These are phyloP conservation scores for Acrodontium crateriforme DNA, from an alignment of 2,329 filamentous ascomycete species.

Conservation along the genomic window DNA sequence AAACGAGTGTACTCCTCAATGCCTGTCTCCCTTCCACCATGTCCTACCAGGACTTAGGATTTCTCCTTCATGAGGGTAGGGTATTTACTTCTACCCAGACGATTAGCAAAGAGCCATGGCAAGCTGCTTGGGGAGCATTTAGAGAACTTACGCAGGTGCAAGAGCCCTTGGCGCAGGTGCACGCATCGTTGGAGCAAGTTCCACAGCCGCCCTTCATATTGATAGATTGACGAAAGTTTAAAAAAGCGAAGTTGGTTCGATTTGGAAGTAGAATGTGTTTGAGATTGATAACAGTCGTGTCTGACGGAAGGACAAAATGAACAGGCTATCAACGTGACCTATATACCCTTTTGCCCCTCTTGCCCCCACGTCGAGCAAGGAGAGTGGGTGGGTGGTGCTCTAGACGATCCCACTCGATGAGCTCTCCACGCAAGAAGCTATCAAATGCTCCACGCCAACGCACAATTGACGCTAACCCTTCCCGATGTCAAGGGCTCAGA, in stretches of 20 bases:
- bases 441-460: no score
- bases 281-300: conserved; percentile 11
- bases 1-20: no score
- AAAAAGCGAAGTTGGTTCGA: conserved; percentile 5
- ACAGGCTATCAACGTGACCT: conserved; percentile 6
- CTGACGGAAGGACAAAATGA: conserved; percentile 4
- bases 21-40: neutral
- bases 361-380: conserved; percentile 5
- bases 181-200: conserved; percentile 17
- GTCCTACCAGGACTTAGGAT: no score
- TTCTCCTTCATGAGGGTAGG: no score
- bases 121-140: no score
- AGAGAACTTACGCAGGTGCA: conserved; percentile 19
- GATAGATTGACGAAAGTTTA: conserved; percentile 5
- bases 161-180: conserved; percentile 15
- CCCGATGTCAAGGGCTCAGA: no score
- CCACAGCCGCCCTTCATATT: conserved; percentile 20
- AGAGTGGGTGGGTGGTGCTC: conserved; percentile 7
- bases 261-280: conserved; percentile 8
- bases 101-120: neutral
- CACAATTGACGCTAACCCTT: no score
- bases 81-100: no score
- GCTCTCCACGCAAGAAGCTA: no score
- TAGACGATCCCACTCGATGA: no score
- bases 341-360: conserved; percentile 8